These are phyloP conservation scores for Pseudopyricularia cyperi DNA, from an alignment of 2,329 filamentous ascomycete genomes.

Conservation along the genomic window DNA sequence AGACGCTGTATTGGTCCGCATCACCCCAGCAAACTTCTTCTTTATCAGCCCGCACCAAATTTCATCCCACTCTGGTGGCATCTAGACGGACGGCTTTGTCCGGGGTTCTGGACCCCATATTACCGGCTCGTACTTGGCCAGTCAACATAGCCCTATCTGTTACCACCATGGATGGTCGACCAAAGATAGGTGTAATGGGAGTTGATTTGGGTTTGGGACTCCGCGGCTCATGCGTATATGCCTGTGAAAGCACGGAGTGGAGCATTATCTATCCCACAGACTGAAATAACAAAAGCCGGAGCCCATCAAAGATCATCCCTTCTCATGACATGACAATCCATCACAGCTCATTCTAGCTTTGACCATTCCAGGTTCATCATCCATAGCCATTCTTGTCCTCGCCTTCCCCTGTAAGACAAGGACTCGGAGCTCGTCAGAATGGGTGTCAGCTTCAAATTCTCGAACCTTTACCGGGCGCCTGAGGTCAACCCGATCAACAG, in stretches of 20 bases:
- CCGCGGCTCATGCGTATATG: too few relatives aligned
- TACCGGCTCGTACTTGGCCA: background rate
- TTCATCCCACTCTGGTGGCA: background rate
- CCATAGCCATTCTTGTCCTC: background rate
- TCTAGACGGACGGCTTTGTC: background rate
- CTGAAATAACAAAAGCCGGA: background rate
- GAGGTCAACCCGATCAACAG: constrained; percentile 72
- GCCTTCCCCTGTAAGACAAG: background rate
- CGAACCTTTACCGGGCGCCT: constrained; percentile 40
- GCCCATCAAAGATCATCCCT: background rate
- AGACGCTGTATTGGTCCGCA: too few relatives aligned
- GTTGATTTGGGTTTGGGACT: background rate
- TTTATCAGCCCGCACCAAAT: background rate
- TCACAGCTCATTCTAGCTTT: background rate
- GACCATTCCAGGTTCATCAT: background rate
- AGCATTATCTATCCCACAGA: too few relatives aligned
- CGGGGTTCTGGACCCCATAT: background rate
- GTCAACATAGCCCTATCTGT: background rate
- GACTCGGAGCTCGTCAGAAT: constrained; percentile 9
- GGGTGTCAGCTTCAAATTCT: constrained; percentile 19
- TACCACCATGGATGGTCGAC: background rate
- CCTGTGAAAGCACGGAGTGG: too few relatives aligned
- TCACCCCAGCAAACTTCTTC: background rate
- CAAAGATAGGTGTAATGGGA: background rate
- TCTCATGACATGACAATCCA: background rate